Evolutionary conservation across 2,329 filamentous ascomycete species (phyloP).

Genomic region (Tolypocladium nubicola): DNA sequence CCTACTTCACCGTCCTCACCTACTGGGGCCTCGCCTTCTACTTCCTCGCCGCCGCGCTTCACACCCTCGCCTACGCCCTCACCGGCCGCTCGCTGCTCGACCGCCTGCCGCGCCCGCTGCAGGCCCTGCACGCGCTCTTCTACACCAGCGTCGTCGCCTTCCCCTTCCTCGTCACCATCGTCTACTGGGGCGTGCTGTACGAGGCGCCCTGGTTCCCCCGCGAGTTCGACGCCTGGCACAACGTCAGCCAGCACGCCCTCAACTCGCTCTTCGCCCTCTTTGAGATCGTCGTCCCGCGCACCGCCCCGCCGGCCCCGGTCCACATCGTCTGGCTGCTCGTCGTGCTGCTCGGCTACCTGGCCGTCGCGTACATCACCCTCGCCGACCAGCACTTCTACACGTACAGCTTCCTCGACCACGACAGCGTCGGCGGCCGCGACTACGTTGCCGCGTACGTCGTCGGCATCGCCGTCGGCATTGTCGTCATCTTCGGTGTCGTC

Average conservation of each 20-base stretch:
- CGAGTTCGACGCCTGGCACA: conserved; percentile 48
- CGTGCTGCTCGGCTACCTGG: conserved; percentile 63
- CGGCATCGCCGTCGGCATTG: conserved; percentile 41
- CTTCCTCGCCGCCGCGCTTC: conserved; percentile 53
- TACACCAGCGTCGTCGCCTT: conserved; percentile 53
- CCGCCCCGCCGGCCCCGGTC: conserved; percentile 46
- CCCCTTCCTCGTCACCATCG: conserved; percentile 59
- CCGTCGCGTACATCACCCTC: conserved; percentile 62
- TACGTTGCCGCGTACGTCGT: conserved; percentile 55
- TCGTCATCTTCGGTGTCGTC: conserved; percentile 42
- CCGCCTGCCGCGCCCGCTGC: conserved; percentile 48
- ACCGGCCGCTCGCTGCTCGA: conserved; percentile 44
- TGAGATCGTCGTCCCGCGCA: conserved; percentile 61
- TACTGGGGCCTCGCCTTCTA: conserved; percentile 82
- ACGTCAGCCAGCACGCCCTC: conserved; percentile 63
- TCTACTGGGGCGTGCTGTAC: conserved; percentile 60
- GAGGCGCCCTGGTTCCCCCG: conserved; percentile 35
- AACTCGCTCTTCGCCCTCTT: conserved; percentile 67
- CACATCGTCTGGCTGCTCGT: conserved; percentile 59
- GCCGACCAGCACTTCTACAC: conserved; percentile 63
- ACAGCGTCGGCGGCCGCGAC: conserved; percentile 32
- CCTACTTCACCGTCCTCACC: conserved; percentile 72
- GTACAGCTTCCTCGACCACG: conserved; percentile 67
- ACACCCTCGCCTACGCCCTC: conserved; percentile 58
- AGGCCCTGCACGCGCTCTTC: conserved; percentile 53